phyloP scores from a whole-genome alignment of 1,284 basidiomycete genomes.

The Pterulicium gracile region DNA sequence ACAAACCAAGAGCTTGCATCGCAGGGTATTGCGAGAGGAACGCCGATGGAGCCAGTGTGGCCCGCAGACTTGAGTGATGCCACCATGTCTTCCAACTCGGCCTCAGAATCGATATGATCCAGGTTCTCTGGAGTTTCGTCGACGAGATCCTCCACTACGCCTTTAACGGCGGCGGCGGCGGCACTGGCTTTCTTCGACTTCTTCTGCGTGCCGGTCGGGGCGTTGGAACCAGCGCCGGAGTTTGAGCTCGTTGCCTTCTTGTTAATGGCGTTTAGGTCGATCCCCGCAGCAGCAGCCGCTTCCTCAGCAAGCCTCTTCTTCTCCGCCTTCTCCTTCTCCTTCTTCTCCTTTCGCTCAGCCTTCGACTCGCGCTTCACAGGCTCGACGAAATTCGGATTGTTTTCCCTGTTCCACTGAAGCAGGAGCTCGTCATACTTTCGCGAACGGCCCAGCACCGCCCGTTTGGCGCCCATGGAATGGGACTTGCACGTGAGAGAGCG shows the following conservation, averaged over 20 bases:
- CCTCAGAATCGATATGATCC: slow-evolving; percentile 73
- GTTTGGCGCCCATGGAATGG: slow-evolving; percentile 95
- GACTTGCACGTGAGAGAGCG: slow-evolving; percentile 97
- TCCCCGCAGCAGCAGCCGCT: slow-evolving; percentile 49
- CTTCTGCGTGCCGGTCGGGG: slow-evolving; percentile 27
- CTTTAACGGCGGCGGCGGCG: slow-evolving; percentile 32
- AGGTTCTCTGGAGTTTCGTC: slow-evolving; percentile 63
- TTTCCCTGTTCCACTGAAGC: slow-evolving; percentile 85
- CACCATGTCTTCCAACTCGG: slow-evolving; percentile 68
- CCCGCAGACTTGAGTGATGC: slow-evolving; percentile 35
- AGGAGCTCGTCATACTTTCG: slow-evolving; percentile 81
- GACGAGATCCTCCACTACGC: slow-evolving; percentile 29
- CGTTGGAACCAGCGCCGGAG: slow-evolving; percentile 12
- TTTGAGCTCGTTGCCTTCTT: slow-evolving; percentile 27
- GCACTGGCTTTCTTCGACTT: slow-evolving; percentile 40
- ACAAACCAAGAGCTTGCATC: slow-evolving; percentile 56
- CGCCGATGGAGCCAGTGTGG: slow-evolving; percentile 48
- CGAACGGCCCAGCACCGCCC: slow-evolving; percentile 82
- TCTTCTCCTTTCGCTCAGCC: slow-evolving; percentile 71
- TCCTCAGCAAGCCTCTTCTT: slow-evolving; percentile 63
- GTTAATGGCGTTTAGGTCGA: slow-evolving; percentile 29
- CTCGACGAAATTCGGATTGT: slow-evolving; percentile 93
- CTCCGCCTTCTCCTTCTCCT: slow-evolving; percentile 65
- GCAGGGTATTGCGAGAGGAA: slow-evolving; percentile 39
- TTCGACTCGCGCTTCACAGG: slow-evolving; percentile 79